These are phyloP conservation scores for Fusarium paranaense DNA, from an alignment of 2,329 filamentous ascomycete species.

Conservation along the genomic window DNA sequence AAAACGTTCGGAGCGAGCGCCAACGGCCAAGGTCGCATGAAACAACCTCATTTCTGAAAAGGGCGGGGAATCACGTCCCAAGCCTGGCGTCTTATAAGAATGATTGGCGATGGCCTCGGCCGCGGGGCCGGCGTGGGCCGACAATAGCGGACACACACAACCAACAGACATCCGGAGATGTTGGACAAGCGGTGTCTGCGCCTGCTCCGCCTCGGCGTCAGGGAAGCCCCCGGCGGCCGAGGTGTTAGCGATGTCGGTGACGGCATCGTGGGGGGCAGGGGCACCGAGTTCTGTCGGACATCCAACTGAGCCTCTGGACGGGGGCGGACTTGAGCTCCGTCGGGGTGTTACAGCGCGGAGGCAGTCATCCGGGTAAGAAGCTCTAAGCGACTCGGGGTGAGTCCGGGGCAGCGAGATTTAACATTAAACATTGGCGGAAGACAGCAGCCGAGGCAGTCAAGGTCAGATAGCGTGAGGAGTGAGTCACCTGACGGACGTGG, in stretches of 20 bases:
- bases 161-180: conserved; percentile 82
- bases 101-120: conserved; percentile 79
- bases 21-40: conserved; percentile 81
- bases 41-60: conserved; percentile 86
- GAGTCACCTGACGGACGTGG: conserved; percentile 34
- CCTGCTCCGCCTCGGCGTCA: conserved; percentile 73
- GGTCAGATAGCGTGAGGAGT: conserved; percentile 30
- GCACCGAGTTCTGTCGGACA: conserved; percentile 71
- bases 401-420: conserved; percentile 49
- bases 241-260: conserved; percentile 79
- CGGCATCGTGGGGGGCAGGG: conserved; percentile 73
- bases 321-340: conserved; percentile 64
- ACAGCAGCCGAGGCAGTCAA: conserved; percentile 30
- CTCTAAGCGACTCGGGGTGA: conserved; percentile 65
- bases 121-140: conserved; percentile 78
- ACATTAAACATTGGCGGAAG: conserved; percentile 40
- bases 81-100: conserved; percentile 92
- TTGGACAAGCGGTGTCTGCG: conserved; percentile 80
- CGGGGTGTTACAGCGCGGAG: conserved; percentile 69
- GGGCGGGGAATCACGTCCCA: conserved; percentile 64
- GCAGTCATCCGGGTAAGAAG: conserved; percentile 74
- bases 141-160: conserved; percentile 85
- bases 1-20: conserved; percentile 79
- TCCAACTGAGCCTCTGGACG: conserved; percentile 25
- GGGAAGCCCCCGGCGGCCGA: conserved; percentile 64